Conservation (phyloP, 2,329 filamentous ascomycete species). For the Biscogniauxia mediterranea region DNA sequence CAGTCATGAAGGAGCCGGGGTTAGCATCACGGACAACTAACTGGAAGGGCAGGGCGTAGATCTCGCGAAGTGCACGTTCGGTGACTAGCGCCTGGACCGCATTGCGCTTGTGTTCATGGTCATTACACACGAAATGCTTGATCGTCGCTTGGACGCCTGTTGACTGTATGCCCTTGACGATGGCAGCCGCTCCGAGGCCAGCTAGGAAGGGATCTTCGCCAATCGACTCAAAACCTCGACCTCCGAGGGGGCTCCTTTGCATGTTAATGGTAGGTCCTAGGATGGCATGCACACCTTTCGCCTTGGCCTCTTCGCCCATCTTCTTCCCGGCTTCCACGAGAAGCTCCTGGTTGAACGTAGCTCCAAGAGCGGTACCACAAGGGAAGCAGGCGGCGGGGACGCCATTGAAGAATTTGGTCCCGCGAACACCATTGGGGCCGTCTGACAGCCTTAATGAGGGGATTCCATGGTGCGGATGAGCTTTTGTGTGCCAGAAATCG, state of each 20-base stretch:
- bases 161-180: conserved; percentile 55
- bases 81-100: conserved; percentile 54
- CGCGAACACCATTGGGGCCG: conserved; percentile 68
- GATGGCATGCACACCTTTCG: conserved; percentile 57
- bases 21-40: conserved; percentile 50
- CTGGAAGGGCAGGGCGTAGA: conserved; percentile 59
- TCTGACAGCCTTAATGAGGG: conserved; percentile 66
- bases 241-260: conserved; percentile 58
- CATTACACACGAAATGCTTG: conserved; percentile 63
- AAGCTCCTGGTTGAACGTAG: conserved; percentile 56
- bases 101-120: conserved; percentile 58
- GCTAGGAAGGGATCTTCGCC: conserved; percentile 58
- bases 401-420: conserved; percentile 67
- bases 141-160: conserved; percentile 55
- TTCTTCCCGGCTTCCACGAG: conserved; percentile 49
- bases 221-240: conserved; percentile 59
- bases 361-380: conserved; percentile 55
- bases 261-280: conserved; percentile 64
- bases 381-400: conserved; percentile 59
- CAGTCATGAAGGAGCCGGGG: conserved; percentile 57
- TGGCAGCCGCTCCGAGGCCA: conserved; percentile 51
- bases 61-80: conserved; percentile 55
- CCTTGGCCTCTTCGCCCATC: conserved; percentile 53
- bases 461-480: conserved; percentile 58
- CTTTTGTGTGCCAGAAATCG: conserved; percentile 69